A percentile compares a stretch with the other conserved stretches of the same genome.
phyloP scores from a whole-genome alignment of 345 rosid genomes.

The Diplotaxis tenuifolia region DNA sequence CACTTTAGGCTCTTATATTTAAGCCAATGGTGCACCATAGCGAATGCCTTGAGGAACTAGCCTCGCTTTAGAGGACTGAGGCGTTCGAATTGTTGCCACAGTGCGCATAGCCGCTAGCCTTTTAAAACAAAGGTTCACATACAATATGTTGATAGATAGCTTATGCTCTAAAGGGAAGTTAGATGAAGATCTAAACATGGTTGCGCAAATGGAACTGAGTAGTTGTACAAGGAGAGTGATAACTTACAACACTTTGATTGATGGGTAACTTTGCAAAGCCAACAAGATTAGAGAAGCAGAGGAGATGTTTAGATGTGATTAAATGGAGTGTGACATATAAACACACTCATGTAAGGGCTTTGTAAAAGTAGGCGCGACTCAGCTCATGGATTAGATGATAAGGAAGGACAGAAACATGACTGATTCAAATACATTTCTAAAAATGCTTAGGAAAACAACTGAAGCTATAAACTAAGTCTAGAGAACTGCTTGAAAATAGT shows the following conservation, averaged over 20 bases:
- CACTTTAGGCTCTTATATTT: too few relatives aligned
- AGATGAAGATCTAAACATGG: constrained; percentile 60
- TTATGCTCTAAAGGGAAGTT: constrained; percentile 66
- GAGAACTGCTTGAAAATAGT: too few relatives aligned
- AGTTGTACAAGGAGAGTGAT: constrained; percentile 72
- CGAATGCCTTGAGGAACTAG: too few relatives aligned
- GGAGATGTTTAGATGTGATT: constrained; percentile 87
- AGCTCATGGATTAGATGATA: constrained; percentile 87
- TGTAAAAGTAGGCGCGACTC: constrained; percentile 64
- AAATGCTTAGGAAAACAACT: too few relatives aligned
- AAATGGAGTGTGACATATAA: constrained; percentile 84
- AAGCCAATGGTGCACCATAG: too few relatives aligned
- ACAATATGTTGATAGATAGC: constrained; percentile 75
- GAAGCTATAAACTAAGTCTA: too few relatives aligned
- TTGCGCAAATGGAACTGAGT: constrained; percentile 74
- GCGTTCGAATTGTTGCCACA: too few relatives aligned
- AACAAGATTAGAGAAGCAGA: constrained; percentile 73
- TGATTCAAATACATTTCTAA: constrained; percentile 81
- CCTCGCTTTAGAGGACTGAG: too few relatives aligned
- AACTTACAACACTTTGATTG: constrained; percentile 81
- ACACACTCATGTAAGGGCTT: constrained; percentile 77
- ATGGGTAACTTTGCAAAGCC: constrained; percentile 81
- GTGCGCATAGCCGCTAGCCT: too few relatives aligned
- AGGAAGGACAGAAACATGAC: constrained; percentile 79
- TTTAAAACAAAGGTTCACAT: too few relatives aligned